Evolutionary conservation across 192 early-diverging fungal species (phyloP), one percentile per base, ranked within the genome.

Genomic region (Coemansia sp.): DNA sequence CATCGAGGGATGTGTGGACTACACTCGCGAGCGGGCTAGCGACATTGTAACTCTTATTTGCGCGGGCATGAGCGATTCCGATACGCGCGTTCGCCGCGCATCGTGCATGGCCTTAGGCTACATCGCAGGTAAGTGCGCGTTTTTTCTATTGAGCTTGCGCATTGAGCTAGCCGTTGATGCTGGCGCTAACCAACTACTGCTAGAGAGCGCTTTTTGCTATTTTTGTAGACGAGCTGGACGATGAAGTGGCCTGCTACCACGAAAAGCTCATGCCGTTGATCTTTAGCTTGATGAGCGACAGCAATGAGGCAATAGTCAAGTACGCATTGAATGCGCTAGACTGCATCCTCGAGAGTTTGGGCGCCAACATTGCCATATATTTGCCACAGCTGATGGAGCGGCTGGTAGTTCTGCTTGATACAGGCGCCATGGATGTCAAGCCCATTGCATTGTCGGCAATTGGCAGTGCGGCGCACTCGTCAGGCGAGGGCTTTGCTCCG

Each of bases 401-500:
- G 66, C 79, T 96, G 35, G 71, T 93, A 10, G 76, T 84, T 38
- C 83, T 95, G 62, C 82, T 94, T 65, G 92, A 93, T 46, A 75
- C 85, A 36, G 88, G 82, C 14, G 48, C 86, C 16, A 69, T 83
- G 33, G 89, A 92, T 62, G 86, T 93, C 46, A 89, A 90, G 69
- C 89, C 88, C 11, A 87, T 89, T 34, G 92, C 92, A 23, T 85
- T 89, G 23, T 91, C 90, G 20, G 93, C 93, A 20, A 89, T 96
- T 57, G 95, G 95, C 14, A 93, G 91, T 59, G 92, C 92, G 14
- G 95, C 95, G n/a, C 89, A 94, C 79, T 88, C 94, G 35, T 86
- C 93, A 16, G 89, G 88, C 31, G 72, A 83, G 46, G 82, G 75
- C 61, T 79, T 81, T 74, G 55, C 70, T 42, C 89, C 92, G 16